Percentiles rank a stretch among this genome's conserved stretches.
These are phyloP conservation scores for Geranomyces variabilis DNA, from an alignment of 192 early-diverging fungal genomes.

Conservation along the genomic window DNA sequence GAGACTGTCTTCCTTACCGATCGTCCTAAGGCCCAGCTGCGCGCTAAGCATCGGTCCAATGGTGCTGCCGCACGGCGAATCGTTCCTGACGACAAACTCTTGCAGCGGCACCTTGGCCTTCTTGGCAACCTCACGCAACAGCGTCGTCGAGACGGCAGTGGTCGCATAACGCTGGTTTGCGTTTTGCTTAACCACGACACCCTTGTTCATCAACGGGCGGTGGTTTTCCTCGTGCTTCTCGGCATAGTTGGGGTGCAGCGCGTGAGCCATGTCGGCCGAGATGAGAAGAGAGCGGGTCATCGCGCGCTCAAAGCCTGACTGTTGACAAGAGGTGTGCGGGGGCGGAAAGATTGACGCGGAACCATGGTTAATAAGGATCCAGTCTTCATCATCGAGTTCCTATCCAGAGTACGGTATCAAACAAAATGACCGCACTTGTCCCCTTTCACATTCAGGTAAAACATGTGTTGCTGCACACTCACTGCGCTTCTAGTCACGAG, in stretches of 20 bases:
- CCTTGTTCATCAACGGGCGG: conserved; percentile 82
- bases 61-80: conserved; percentile 92
- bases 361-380: too few species aligned
- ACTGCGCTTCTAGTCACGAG: too few species aligned
- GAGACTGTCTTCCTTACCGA: too few species aligned
- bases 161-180: conserved; percentile 89
- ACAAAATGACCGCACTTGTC: too few species aligned
- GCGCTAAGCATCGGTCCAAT: conserved; percentile 97
- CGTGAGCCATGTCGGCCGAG: conserved; percentile 94
- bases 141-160: conserved; percentile 52
- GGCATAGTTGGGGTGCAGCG: conserved; percentile 84
- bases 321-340: neutral
- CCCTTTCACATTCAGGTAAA: too few species aligned
- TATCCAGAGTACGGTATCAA: too few species aligned
- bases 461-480: too few species aligned
- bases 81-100: conserved; percentile 83
- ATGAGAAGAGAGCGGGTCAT: conserved; percentile 85
- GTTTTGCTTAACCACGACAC: conserved; percentile 95
- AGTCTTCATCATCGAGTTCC: too few species aligned
- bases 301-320: conserved; percentile 72
- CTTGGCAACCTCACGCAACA: conserved; percentile 58
- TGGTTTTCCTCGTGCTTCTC: conserved; percentile 96
- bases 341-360: too few species aligned
- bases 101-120: conserved; percentile 82
- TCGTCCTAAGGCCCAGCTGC: conserved; percentile 90